phyloP scores from a whole-genome alignment of 1,284 basidiomycete genomes.

The Boletus sp. region DNA sequence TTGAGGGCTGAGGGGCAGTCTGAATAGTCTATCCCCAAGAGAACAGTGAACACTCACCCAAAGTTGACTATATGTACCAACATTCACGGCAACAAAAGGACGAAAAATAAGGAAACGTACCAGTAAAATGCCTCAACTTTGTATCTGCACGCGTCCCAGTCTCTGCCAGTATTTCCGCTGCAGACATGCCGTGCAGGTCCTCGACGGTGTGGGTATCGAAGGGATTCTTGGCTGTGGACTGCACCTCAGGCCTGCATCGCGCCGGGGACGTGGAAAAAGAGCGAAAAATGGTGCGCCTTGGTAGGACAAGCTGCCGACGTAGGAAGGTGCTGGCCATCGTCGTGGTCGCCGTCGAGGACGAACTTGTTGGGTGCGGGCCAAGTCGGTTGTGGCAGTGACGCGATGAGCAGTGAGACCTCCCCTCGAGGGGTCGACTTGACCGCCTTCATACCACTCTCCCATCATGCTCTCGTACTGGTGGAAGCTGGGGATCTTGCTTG shows the following conservation, averaged over 20 bases:
- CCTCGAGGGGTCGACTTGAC: constrained; percentile 21
- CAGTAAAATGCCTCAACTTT: constrained; percentile 90
- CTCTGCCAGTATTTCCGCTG: constrained; percentile 76
- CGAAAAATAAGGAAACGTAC: constrained; percentile 41
- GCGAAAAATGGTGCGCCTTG: constrained; percentile 25
- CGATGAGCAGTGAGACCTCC: constrained; percentile 17
- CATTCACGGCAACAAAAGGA: constrained; percentile 8
- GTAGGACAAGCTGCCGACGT: constrained; percentile 42
- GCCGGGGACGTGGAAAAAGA: constrained; percentile 28
- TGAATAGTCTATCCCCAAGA: not conserved
- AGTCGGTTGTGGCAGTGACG: constrained; percentile 27
- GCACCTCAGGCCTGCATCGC: constrained; percentile 23
- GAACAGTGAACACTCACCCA: constrained; percentile 48
- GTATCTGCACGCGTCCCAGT: constrained; percentile 69
- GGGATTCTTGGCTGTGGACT: constrained; percentile 41
- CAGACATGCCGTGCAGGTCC: constrained; percentile 74
- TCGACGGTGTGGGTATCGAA: constrained; percentile 73
- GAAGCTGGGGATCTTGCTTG: constrained; percentile 2
- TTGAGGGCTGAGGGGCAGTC: constrained; percentile 64
- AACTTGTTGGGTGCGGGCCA: constrained; percentile 17
- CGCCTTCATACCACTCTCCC: constrained; percentile 13
- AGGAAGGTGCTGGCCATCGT: constrained; percentile 35
- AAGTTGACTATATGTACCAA: constrained; percentile 68
- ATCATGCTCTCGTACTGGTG: constrained; percentile 3
- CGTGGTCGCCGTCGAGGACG: constrained; percentile 21